Base-by-base conservation (phyloP, 2,329 filamentous ascomycete genomes). In the Aspergillus ruber region DNA sequence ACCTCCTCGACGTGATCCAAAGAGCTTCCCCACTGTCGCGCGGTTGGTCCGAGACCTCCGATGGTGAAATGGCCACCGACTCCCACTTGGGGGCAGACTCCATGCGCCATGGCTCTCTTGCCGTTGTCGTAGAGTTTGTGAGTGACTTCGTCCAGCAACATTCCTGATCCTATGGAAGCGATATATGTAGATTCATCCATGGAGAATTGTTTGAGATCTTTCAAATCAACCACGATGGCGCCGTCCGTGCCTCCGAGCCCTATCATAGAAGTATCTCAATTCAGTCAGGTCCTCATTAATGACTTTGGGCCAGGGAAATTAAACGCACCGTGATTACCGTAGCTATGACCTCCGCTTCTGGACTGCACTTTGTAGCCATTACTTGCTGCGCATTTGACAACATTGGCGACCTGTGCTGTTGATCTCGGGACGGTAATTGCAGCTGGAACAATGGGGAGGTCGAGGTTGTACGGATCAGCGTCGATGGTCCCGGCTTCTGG, bases 301-400 rank as follows among this genome's bases (percentile, higher is more conserved):
- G 43, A 38, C 35, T 36, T 2, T 25, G 5, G 2, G 10, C 25
- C n/a, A n/a, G 12, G 25, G 25, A 29, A 12, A 9, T 29, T 10
- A 5, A 12, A 42, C 9, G 65, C 64, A 50, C 74, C 74, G 46
- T 72, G 76, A 35, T 75, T 78, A 0, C 71, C 78, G 59, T 78
- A 81, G 36, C 72, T 75, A 56, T 81, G 78, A 0, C 78, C 78
- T 10, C 78, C 78, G 33, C 71, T 69, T 50, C 72, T 74, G 3
- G 77, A 66, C 39, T 77, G 76, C 2, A 81, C 74, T 42, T 77
- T 74, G 21, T 76, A 61, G 9, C 63, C 62, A 39, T 61, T 51
- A 20, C 68, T 54, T 1, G 59, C 57, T 1, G 74, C 77, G 48
- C 76, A 80, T 38, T 62, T 60, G 12, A 81, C 68, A 3, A 76